Base-by-base conservation (phyloP, 2,329 filamentous ascomycete genomes). In the Macrophomina phaseolina region DNA sequence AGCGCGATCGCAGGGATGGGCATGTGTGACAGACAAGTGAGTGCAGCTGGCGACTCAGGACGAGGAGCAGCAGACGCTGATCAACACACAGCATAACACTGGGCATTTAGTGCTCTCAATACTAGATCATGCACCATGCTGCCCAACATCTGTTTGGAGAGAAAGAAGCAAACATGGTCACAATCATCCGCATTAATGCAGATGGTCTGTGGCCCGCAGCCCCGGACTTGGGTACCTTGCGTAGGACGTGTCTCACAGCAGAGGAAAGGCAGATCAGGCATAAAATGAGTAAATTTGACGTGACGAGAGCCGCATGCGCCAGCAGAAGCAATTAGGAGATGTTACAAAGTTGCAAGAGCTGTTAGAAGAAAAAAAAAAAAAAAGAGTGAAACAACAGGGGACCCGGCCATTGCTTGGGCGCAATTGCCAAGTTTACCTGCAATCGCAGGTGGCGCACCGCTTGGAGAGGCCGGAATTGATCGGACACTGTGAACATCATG, bases 191-290 rank as follows among this genome's bases (percentile, higher is more conserved):
- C 58, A 49, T 62, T 16, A 23, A 48, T 38, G 23, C 58, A 49
- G 30, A 16, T 38, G 42, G 8, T 45, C 28, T 14, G 1, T 48
- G 45, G 45, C 30, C 42, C 58, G 58, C 45, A 36, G 16, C 58
- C 58, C 30, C 58, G 58, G 30, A 9, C 58, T 16, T 49, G 58
- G 58, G 58, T 49, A 62, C 58, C 58, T 49, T 48, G 58, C 32
- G 49, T 30, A 36, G 30, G 18, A 14, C 56, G 34, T 38, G 45
- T 36, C 58, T 38, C 58, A 23, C 58, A 28, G 40, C 32, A 23
- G 18, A 48, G 38, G 6, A 11, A 61, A 12, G 40, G 56, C 9
- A 14, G 56, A 38, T 49, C 32, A 49, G 30, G 12, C 32, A 16
- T 16, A 38, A 38, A 49, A 38, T 30, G 56, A 42, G 40, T 8